These are phyloP conservation scores for Linum tenue DNA, from an alignment of 345 rosid genomes.

Conservation along the genomic window DNA sequence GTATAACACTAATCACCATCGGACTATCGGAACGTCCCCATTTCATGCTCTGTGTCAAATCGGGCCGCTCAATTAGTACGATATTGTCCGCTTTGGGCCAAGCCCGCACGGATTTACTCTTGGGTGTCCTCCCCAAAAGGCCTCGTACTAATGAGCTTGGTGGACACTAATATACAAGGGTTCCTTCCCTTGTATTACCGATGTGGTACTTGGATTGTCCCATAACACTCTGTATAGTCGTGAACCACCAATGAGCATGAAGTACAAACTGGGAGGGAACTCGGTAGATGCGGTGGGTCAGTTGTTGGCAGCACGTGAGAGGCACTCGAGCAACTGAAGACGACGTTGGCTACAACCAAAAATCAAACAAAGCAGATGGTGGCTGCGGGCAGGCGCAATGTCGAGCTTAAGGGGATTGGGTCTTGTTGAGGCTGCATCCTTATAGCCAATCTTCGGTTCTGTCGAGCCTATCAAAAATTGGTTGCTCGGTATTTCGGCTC, in stretches of 20 bases:
- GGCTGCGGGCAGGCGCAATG: not conserved
- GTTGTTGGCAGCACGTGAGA: not conserved
- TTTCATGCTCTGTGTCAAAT: slow-evolving; percentile 10
- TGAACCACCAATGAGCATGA: not conserved
- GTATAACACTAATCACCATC: slow-evolving; percentile 6
- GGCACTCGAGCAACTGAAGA: slow-evolving; percentile 1
- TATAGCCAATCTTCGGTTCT: not conserved
- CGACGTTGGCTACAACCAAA: not conserved
- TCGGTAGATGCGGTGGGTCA: slow-evolving; percentile 3
- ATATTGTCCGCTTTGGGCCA: too few species aligned
- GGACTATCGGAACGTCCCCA: not conserved
- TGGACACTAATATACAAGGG: too few species aligned
- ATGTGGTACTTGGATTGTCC: too few species aligned
- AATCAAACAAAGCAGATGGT: slow-evolving; percentile 4
- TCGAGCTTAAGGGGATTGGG: slow-evolving; percentile 1
- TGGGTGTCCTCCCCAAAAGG: too few species aligned
- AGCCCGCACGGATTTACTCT: too few species aligned
- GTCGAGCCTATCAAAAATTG: not conserved
- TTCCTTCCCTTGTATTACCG: too few species aligned
- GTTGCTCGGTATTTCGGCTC: slow-evolving; percentile 3
- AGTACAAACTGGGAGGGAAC: not conserved
- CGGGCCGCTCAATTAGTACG: too few species aligned
- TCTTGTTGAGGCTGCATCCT: slow-evolving; percentile 6
- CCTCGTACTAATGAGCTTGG: too few species aligned
- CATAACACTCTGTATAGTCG: not conserved